These are phyloP conservation scores for Lipomyces lipofer DNA, from an alignment of 805 yeast genomes.

Conservation along the genomic window DNA sequence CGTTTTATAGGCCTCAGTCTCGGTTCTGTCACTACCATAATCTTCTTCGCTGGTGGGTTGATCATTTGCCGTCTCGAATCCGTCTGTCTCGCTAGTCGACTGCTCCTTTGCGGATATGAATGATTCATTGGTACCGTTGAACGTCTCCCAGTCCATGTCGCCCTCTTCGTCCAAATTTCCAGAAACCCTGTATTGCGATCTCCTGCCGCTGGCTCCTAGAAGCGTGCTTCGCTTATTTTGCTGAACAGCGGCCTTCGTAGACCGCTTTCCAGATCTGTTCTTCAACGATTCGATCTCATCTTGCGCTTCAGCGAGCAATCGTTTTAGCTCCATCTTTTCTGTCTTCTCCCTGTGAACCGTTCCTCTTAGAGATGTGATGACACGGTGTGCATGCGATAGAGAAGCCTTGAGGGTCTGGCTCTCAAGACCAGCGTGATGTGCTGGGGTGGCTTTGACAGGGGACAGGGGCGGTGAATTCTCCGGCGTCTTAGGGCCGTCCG, in stretches of 20 bases:
- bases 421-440: conserved; percentile 48
- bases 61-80: conserved; percentile 31
- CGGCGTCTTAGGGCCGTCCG: conserved; percentile 34
- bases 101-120: conserved; percentile 32
- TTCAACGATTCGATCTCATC: conserved; percentile 32
- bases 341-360: conserved; percentile 49
- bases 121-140: conserved; percentile 28
- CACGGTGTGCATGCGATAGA: conserved; percentile 61
- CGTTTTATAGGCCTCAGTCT: conserved; percentile 33
- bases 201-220: conserved; percentile 17
- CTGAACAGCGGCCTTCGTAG: background rate
- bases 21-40: conserved; percentile 2
- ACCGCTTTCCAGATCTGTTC: conserved; percentile 6
- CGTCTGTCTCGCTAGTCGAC: conserved; percentile 35
- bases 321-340: conserved; percentile 44
- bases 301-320: conserved; percentile 35
- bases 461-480: conserved; percentile 39
- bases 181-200: conserved; percentile 23
- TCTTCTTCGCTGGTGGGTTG: conserved; percentile 37
- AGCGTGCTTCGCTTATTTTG: conserved; percentile 5
- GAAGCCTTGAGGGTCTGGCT: conserved; percentile 66
- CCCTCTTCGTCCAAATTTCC: conserved; percentile 18
- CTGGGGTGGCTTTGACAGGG: conserved; percentile 40
- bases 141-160: conserved; percentile 31
- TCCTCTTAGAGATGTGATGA: conserved; percentile 60